Base-by-base conservation (phyloP, 2,329 filamentous ascomycete species). In the Stromatinia cepivora region DNA sequence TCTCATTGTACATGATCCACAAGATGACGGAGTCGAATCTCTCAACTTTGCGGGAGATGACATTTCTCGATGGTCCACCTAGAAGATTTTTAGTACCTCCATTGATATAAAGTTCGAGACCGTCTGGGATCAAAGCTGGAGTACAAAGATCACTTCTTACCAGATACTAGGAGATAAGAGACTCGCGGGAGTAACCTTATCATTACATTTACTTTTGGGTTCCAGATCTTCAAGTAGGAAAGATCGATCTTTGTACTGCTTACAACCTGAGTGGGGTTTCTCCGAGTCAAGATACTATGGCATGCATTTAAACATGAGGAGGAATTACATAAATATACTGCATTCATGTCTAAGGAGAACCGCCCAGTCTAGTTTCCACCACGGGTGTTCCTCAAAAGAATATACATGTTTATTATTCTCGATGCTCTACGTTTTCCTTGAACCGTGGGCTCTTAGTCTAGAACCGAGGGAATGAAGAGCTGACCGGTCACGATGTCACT, bases 181-280 rank as follows among this genome's bases (percentile, higher is more conserved):
- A 36, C 36, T 25, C 22, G 34, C 59, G 59, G 59, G 46, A 63
- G 59, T 63, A 39, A 63, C 46, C 31, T 50, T 52, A 39, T 63
- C 46, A 39, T 48, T 5, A 50, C 28, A 11, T 34, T 1, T 48
- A 9, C 8, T 28, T 13, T 50, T 34, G 28, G 45, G 31, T 25
- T 39, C 28, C 31, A 20, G 34, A 52, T 39, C 20, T 17, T 28
- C 46, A 52, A 39, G 11, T 34, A 10, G 17, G 10, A 50, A 45
- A 62, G 20, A 62, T 17, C 58, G 22, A 50, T 50, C 59, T 34
- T 34, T 22, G 28, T 34, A 17, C 0, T 39, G 25, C 15, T 52
- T 25, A 10, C 31, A 39, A 25, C 34, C 46, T 13, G 15, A n/a
- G 31, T 52, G 22, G 46, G 15, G 13, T 20, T 25, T 52, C 8